Evolutionary conservation across 2,329 filamentous ascomycete genomes (phyloP), one percentile per base, ranked within the genome.

Genomic region (Alternaria sp.): DNA sequence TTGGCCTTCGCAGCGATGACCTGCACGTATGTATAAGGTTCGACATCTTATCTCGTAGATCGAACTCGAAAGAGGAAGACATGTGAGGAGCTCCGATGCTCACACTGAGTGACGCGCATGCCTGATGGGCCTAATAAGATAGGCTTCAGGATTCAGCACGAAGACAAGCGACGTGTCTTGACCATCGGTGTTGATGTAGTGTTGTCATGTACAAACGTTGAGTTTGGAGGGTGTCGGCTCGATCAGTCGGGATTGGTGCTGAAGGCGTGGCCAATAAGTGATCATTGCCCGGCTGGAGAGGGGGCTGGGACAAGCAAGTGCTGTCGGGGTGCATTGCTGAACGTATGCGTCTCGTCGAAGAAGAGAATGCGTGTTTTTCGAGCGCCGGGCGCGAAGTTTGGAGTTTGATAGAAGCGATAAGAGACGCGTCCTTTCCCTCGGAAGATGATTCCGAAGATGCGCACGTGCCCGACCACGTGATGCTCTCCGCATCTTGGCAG

Each of bases 401-500:
- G 20, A 37, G n/a, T 10, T 37, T 5, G 49, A 41, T 8, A 20
- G 28, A 53, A 5, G 2, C 6, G 28, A 26, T 23, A 1, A 33
- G 7, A 37, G 9, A 33, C 49, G 11, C 43, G 41, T 21, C 9
- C 28, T 37, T n/a, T 18, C 14, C 28, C 15, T 37, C 47, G n/a
- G 43, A 45, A 26, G 26, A 21, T 10, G 15, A 18, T 37, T 25
- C 57, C 47, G 47, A 59, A 9, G 11, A 45, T 15, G 21, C 30
- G 28, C 49, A 53, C 49, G 28, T 53, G 49, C 18, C 9, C n/a
- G 1, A 20, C 8, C 37, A 41, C n/a, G 15, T 41, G 37, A 5
- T n/a, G 1, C 2, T 18, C 61, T 54, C 59, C 58, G 53, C 61
- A 50, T 55, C 69, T 72, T 72, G 66, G 68, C 71, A 70, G 58